Evolutionary conservation across 805 yeast genomes (phyloP).

Genomic region (Pichia rugopelliculosa): DNA sequence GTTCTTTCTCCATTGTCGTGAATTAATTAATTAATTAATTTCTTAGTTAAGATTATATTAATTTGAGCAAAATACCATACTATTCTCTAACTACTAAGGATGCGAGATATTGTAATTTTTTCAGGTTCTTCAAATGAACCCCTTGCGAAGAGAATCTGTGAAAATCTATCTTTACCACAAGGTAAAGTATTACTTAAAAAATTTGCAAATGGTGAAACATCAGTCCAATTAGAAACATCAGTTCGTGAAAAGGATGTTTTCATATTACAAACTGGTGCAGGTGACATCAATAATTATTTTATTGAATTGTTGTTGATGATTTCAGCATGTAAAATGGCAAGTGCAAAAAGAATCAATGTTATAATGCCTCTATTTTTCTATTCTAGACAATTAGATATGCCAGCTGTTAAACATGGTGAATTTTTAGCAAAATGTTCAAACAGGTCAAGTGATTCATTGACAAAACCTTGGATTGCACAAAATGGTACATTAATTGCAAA

Average conservation of each 20-base stretch:
- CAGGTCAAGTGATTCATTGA: slow-evolving; percentile 20
- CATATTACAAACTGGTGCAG: slow-evolving; percentile 81
- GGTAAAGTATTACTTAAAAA: slow-evolving; percentile 60
- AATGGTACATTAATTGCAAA: slow-evolving; percentile 90
- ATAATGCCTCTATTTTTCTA: slow-evolving; percentile 93
- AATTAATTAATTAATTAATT: no score
- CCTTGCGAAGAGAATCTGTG: slow-evolving; percentile 68
- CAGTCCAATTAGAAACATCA: slow-evolving; percentile 76
- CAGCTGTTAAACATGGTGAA: slow-evolving; percentile 66
- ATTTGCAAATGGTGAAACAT: slow-evolving; percentile 89
- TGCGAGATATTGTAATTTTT: slow-evolving; percentile 81
- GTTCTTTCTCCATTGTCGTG: no score
- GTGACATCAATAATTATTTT: slow-evolving; percentile 80
- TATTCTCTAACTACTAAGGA: slow-evolving; percentile 16
- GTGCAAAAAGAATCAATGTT: slow-evolving; percentile 83
- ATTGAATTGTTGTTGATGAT: slow-evolving; percentile 77
- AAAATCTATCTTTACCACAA: slow-evolving; percentile 63
- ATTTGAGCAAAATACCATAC: no score
- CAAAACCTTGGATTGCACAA: slow-evolving; percentile 93
- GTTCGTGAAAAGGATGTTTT: slow-evolving; percentile 96
- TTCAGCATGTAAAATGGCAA: slow-evolving; percentile 89
- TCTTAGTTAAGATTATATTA: background rate
- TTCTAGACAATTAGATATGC: slow-evolving; percentile 92
- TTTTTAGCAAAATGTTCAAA: slow-evolving; percentile 16
- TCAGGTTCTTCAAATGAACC: slow-evolving; percentile 89